These are phyloP conservation scores for Pleurotus giganteus DNA, from an alignment of 768 basidiomycete species.

Conservation along the genomic window DNA sequence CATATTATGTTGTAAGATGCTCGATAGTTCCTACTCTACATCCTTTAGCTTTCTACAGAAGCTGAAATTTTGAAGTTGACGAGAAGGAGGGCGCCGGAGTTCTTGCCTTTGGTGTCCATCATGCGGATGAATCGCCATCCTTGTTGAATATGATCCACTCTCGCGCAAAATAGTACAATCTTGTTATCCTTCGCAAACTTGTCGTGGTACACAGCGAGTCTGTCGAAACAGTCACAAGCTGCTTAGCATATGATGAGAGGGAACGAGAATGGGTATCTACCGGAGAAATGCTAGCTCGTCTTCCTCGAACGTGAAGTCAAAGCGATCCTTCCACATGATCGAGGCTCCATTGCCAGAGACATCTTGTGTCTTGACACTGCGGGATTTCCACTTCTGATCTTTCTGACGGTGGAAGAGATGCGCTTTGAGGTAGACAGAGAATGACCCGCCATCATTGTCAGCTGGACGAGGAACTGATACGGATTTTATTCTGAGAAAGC, in stretches of 20 bases:
- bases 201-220: constrained; percentile 36
- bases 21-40: not conserved
- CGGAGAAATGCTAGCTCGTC: constrained; percentile 55
- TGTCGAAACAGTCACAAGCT: too few species aligned
- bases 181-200: constrained; percentile 42
- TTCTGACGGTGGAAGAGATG: constrained; percentile 40
- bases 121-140: constrained; percentile 51
- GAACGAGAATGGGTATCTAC: constrained; percentile 27
- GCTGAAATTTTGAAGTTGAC: constrained; percentile 17
- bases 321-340: constrained; percentile 38
- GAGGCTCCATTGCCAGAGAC: constrained; percentile 32
- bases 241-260: not conserved
- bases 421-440: constrained; percentile 41
- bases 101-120: constrained; percentile 50
- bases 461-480: constrained; percentile 45
- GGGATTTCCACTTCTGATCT: constrained; percentile 43
- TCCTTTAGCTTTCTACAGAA: not conserved
- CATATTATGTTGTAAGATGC: not conserved
- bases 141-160: constrained; percentile 40
- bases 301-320: constrained; percentile 47
- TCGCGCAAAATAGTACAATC: constrained; percentile 54
- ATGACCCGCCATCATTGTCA: constrained; percentile 31
- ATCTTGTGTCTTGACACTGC: constrained; percentile 34
- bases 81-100: constrained; percentile 38
- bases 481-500: not conserved